phyloP scores from a whole-genome alignment of 2,329 filamentous ascomycete species.

The Neonectria hederae region DNA sequence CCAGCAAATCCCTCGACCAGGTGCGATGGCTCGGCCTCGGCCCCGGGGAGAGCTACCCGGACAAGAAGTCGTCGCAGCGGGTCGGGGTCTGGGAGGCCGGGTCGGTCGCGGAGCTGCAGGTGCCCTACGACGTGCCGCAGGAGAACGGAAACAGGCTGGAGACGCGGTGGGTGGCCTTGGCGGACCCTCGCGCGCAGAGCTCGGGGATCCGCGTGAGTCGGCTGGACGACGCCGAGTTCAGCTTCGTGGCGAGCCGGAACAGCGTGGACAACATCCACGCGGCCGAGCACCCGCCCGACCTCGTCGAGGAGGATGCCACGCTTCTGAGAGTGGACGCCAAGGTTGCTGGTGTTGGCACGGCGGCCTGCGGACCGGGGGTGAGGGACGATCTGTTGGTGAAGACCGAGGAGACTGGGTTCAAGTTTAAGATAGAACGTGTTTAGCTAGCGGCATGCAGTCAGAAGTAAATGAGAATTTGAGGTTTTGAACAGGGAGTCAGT shows the following conservation, averaged over 20 bases:
- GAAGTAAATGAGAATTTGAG: not conserved
- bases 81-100: conserved; percentile 58
- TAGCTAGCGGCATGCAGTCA: conserved; percentile 21
- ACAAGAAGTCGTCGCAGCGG: conserved; percentile 66
- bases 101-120: conserved; percentile 60
- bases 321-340: conserved; percentile 55
- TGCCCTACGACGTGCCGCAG: conserved; percentile 73
- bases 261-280: conserved; percentile 61
- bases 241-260: conserved; percentile 67
- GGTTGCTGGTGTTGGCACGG: conserved; percentile 61
- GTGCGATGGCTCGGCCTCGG: conserved; percentile 71
- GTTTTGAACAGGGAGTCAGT: not conserved
- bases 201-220: conserved; percentile 36
- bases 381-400: conserved; percentile 56
- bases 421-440: conserved; percentile 51
- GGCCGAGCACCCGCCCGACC: conserved; percentile 71
- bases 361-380: conserved; percentile 59
- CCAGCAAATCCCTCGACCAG: conserved; percentile 56
- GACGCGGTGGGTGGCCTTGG: conserved; percentile 63
- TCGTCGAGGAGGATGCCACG: conserved; percentile 60
- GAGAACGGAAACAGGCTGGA: conserved; percentile 73
- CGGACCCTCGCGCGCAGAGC: conserved; percentile 25
- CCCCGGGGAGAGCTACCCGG: conserved; percentile 70
- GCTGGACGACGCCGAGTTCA: conserved; percentile 45
- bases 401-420: conserved; percentile 52